Percentiles rank a stretch among this genome's conserved stretches.
These are phyloP conservation scores for Jackrogersella minutella DNA, from an alignment of 495 filamentous ascomycete genomes.

Conservation along the genomic window DNA sequence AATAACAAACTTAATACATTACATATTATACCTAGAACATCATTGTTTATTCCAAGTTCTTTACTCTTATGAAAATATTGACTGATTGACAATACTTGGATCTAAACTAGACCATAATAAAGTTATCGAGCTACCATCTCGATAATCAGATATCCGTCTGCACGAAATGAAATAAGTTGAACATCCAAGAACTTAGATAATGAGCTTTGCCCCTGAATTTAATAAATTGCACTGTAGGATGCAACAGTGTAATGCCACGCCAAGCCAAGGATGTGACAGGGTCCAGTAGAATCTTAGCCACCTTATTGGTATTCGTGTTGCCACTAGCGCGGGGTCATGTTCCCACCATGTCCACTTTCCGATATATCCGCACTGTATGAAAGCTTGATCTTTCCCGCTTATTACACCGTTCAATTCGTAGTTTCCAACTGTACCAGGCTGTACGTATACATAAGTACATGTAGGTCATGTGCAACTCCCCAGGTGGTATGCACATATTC, in stretches of 20 bases:
- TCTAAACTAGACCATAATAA: not conserved
- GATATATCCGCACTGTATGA: slow-evolving; percentile 15
- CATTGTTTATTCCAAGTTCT: too few species aligned
- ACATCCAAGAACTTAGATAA: slow-evolving; percentile 7
- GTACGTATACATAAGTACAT: too few species aligned
- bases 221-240: slow-evolving; percentile 35
- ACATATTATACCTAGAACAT: not conserved
- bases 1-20: too few species aligned
- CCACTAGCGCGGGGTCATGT: slow-evolving; percentile 24
- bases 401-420: slow-evolving; percentile 1
- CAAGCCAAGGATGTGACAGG: slow-evolving; percentile 23
- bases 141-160: slow-evolving; percentile 27
- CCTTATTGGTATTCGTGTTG: slow-evolving; percentile 25
- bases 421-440: slow-evolving; percentile 15
- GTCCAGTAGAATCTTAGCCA: slow-evolving; percentile 23
- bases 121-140: slow-evolving; percentile 9
- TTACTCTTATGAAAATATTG: too few species aligned
- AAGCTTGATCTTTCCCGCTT: not conserved
- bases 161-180: slow-evolving; percentile 24
- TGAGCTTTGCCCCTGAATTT: slow-evolving; percentile 35
- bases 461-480: too few species aligned
- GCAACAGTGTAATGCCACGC: slow-evolving; percentile 28
- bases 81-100: not conserved
- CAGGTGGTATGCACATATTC: too few species aligned
- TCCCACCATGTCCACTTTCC: not conserved